Evolutionary conservation across 2,329 filamentous ascomycete species (phyloP), one percentile per base, ranked within the genome.

Genomic region (Xylariaceae sp.): DNA sequence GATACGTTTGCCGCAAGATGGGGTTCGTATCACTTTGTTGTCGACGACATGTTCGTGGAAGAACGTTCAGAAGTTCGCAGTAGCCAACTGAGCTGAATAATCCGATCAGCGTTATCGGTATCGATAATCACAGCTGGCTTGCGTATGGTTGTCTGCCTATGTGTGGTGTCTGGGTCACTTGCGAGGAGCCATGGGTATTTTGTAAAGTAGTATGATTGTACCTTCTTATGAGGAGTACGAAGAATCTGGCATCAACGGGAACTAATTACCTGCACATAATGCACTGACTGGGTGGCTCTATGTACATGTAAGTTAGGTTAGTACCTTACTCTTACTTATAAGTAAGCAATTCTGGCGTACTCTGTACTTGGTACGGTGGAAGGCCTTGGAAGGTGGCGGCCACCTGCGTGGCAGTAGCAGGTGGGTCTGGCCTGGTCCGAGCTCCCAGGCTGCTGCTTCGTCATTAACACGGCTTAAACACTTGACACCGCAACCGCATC

Each of bases 341-440:
- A 8, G 26, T 26, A 26, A 26, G 26, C 26, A 26, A 8, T 26
- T 26, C 8, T 8, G 8, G 26, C 26, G 26, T 26, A 26, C 26
- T 8, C 26, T n/a, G n/a, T n/a, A n/a, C n/a, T 8, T 26, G 41
- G 18, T 45, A 47, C 32, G 52, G 57, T 60, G 47, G 59, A 61
- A 61, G 46, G 51, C 55, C 26, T 60, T 61, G 16, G 59, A 61
- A 61, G 59, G 59, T 61, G 59, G 59, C 59, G 59, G 59, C 57
- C 22, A 53, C 21, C 15, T 21, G 26, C 29, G 18, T 42, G 46
- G 47, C 47, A 49, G 18, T 41, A 46, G 15, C 19, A 40, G 47
- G 59, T 51, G 57, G 58, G 49, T 29, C 36, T 0, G 5, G 13
- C 16, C 15, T 61, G 60, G 60, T 61, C 60, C 57, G 58, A 62